Base-by-base conservation (phyloP, 2,329 filamentous ascomycete genomes). In the Aspergillus carbonarius region DNA sequence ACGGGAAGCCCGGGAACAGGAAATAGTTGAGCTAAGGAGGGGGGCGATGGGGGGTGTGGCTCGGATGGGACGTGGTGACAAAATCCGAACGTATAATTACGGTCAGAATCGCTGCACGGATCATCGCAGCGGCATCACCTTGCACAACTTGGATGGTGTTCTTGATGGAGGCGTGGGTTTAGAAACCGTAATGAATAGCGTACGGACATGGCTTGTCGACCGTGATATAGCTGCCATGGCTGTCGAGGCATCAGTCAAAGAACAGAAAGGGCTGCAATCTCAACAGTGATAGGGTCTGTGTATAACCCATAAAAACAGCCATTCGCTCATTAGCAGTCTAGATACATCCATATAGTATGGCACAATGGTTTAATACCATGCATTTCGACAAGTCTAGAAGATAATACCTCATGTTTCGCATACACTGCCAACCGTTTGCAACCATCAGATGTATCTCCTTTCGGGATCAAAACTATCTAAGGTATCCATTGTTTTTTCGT, bases 401-500 rank as follows among this genome's bases (percentile, higher is more conserved):
- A 23, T 17, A 25, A 46, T 46, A 18, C 13, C 23, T 27, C 13
- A 47, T 47, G 42, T n/a, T 12, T 23, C 10, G 18, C 17, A 51
- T 23, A 20, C n/a, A 42, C 23, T 40, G n/a, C 6, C n/a, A n/a
- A 32, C 5, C 17, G 39, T 44, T 27, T 15, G 5, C 12, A 27
- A 48, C 42, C 49, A 40, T 73, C 80, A 96, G 63, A 98, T 85
- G 72, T 96, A 97, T 73, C 83, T 89, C 71, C 87, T 87, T 69
- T 96, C 85, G 0, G 95, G 95, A 73, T 99, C 95, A 54, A 93
- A 59, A 70, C 74, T 82, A 68, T 91, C 85, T 81, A 99, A 86
- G 58, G 92, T 69, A 54, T 97, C 93, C 81, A 98, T 98, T 59
- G 89, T 90, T 84, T 97, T 97, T 80, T 98, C 93, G 74, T 97